A percentile compares a stretch with the other conserved stretches of the same genome.
Conservation (phyloP, 495 filamentous ascomycete genomes). For the Hypoxylon cercidicola region DNA sequence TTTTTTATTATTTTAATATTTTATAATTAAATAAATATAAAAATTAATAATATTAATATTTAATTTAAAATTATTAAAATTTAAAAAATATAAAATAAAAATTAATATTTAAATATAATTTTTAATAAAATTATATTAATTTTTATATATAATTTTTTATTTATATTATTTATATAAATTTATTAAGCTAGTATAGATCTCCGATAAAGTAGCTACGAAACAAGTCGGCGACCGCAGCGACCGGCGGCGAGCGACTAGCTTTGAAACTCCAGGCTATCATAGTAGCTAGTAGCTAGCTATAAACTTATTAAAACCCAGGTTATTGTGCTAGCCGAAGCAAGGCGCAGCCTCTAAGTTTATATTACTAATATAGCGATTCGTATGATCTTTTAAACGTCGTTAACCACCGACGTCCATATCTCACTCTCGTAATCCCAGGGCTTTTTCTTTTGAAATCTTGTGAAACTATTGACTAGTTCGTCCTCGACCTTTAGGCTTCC, state of each 20-base stretch:
- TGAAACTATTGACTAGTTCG: conserved; percentile 26
- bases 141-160: background rate
- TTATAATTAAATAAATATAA: background rate
- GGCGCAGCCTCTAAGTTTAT: too few relatives aligned
- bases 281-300: too few relatives aligned
- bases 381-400: background rate
- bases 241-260: too few relatives aligned
- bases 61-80: too few relatives aligned
- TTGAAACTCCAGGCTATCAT: too few relatives aligned
- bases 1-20: background rate
- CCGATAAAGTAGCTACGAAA: too few relatives aligned
- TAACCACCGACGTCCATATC: conserved; percentile 11
- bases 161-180: background rate
- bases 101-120: background rate
- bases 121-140: background rate
- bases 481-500: conserved; percentile 56
- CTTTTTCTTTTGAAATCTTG: conserved; percentile 28
- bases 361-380: background rate
- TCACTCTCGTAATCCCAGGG: conserved; percentile 15
- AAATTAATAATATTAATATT: too few relatives aligned
- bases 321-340: too few relatives aligned
- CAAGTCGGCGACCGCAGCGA: too few relatives aligned
- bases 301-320: too few relatives aligned
- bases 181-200: too few relatives aligned
- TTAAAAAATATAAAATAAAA: too few relatives aligned